Evolutionary conservation across 1,139 yeast genomes (phyloP), one percentile per base, ranked within the genome.

Genomic region (Kurtzmaniella quercitrusa): DNA sequence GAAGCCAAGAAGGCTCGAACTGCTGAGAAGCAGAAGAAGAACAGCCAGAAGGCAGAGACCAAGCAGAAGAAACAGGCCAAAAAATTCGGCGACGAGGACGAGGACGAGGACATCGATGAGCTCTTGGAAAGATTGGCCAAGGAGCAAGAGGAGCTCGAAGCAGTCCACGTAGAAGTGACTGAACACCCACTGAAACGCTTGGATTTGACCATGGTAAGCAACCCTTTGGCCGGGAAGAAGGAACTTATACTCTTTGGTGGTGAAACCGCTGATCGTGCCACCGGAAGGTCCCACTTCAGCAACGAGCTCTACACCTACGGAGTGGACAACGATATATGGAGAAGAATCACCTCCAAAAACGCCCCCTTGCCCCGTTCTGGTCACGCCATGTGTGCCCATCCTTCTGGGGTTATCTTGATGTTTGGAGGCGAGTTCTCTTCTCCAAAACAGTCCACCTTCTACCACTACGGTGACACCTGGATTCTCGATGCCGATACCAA

Each of bases 401-500:
- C 97, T 1, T 82, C 91, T 2, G 98, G 98, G 8, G 68, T 90
- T 1, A 76, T 88, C 21, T 65, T 93, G 48, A 65, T 93, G 73
- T 93, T 89, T 68, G 98, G 98, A 43, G 98, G 98, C 52, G 98
- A 93, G 63, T 93, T 93, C 56, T 88, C 97, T 1, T 87, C 96
- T 7, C 98, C 98, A 2, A 93, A 91, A 58, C 98, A 93, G 63
- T 82, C 90, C 41, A 89, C 97, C 0, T 93, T 93, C 62, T 94
- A 93, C 62, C 98, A 93, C 63, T 93, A 89, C 61, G 94, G 96
- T 16, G 98, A 93, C 58, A 85, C 96, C 3, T 93, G 98, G 98
- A 73, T 91, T 43, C 68, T 93, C 48, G 98, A 93, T 56, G 79
- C 91, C 1, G 81, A 78, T 27, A 72, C 85, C 14, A 89, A 87